A percentile compares a stretch with the other conserved stretches of the same genome.
These are phyloP conservation scores for Penicillium robsamsonii DNA, from an alignment of 495 filamentous ascomycete genomes.

Conservation along the genomic window DNA sequence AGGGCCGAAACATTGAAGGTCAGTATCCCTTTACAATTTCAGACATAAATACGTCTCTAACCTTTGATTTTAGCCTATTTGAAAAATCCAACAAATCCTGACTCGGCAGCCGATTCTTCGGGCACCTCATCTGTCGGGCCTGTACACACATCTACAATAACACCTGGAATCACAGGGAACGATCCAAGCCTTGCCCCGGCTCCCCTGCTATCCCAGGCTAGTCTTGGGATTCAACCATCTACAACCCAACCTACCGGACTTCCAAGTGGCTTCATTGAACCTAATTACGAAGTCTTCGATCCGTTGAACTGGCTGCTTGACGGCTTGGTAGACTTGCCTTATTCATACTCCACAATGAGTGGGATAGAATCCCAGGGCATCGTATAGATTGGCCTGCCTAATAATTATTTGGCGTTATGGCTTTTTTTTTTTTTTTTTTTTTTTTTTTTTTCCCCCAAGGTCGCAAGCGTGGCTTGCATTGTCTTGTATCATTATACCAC, in stretches of 20 bases:
- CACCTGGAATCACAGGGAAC: conserved; percentile 36
- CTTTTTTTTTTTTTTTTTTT: neutral
- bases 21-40: neutral
- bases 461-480: conserved; percentile 20
- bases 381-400: conserved; percentile 21
- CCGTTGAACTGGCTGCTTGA: conserved; percentile 90
- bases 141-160: conserved; percentile 31
- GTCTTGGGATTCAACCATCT: conserved; percentile 30
- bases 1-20: conserved; percentile 76
- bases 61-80: conserved; percentile 54
- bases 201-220: conserved; percentile 37
- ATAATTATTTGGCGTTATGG: conserved; percentile 17
- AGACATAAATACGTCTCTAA: neutral
- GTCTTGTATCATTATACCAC: conserved; percentile 36
- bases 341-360: conserved; percentile 44
- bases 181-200: conserved; percentile 52
- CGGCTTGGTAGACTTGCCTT: conserved; percentile 77
- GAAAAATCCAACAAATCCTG: conserved; percentile 84
- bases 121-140: conserved; percentile 55
- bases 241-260: conserved; percentile 38
- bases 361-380: conserved; percentile 44
- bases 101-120: conserved; percentile 71
- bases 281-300: conserved; percentile 81
- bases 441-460: neutral
- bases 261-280: conserved; percentile 57